Evolutionary conservation across 768 basidiomycete species (phyloP).

Genomic region (Lentinula detonsa): DNA sequence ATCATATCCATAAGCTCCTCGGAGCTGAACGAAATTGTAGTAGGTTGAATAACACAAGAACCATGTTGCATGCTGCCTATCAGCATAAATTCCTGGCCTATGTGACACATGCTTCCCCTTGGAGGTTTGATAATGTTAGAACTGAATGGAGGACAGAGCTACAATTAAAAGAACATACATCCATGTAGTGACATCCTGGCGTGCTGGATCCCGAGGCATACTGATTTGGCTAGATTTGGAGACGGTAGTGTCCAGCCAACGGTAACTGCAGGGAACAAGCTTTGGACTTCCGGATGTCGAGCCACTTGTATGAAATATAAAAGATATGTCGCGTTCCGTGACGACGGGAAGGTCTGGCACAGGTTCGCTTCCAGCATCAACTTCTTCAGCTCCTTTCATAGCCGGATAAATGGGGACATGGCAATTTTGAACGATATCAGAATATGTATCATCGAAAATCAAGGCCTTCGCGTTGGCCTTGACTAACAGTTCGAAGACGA

Average conservation of each 20-base stretch:
- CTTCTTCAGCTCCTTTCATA: conserved; percentile 19
- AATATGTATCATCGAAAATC: conserved; percentile 46
- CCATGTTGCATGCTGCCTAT: conserved; percentile 49
- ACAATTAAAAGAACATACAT: conserved; percentile 38
- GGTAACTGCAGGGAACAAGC: conserved; percentile 64
- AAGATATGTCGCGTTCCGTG: conserved; percentile 26
- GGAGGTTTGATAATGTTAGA: background rate
- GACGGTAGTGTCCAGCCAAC: conserved; percentile 58
- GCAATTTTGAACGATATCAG: conserved; percentile 25
- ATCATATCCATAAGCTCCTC: conserved; percentile 51
- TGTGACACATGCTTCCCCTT: conserved; percentile 58
- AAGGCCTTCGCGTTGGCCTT: conserved; percentile 51
- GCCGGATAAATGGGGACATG: conserved; percentile 36
- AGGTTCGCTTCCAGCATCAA: conserved; percentile 18
- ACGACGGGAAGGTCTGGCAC: conserved; percentile 32
- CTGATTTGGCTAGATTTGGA: conserved; percentile 53
- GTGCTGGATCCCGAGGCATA: conserved; percentile 38
- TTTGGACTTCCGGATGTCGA: conserved; percentile 83
- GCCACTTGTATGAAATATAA: conserved; percentile 78
- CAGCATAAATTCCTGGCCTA: conserved; percentile 37
- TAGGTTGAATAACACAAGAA: conserved; percentile 55
- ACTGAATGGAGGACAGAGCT: background rate
- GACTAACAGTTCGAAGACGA: conserved; percentile 54
- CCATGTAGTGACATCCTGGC: conserved; percentile 65
- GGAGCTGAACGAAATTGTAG: conserved; percentile 45